A percentile compares a stretch with the other conserved stretches of the same genome.
Evolutionary conservation across 106 monocot species (phyloP).

Genomic region (Triglochin maritima): DNA sequence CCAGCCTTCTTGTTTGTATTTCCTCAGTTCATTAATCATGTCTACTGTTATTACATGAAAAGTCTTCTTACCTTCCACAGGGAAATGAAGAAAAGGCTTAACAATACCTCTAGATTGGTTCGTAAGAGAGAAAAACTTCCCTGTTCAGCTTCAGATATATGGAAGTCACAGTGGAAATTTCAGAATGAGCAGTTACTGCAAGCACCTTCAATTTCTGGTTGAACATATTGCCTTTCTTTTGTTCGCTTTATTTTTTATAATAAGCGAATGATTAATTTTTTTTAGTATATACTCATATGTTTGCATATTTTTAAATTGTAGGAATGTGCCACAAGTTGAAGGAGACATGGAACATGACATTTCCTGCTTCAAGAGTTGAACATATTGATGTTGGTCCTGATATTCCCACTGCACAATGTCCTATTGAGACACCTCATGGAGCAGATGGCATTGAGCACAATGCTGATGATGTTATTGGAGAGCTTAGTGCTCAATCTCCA

Average conservation of each 20-base stretch:
- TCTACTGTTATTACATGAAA: background rate
- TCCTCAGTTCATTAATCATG: background rate
- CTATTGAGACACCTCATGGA: background rate
- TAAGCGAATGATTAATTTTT: background rate
- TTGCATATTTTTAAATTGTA: slow-evolving; percentile 7
- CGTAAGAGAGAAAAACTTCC: slow-evolving; percentile 56
- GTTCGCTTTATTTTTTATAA: background rate
- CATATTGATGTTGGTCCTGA: background rate
- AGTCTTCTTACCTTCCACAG: slow-evolving; percentile 10
- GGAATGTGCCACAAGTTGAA: slow-evolving; percentile 36
- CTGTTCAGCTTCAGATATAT: slow-evolving; percentile 22
- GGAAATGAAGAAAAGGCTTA: slow-evolving; percentile 42
- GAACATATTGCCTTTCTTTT: background rate
- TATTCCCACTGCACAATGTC: background rate
- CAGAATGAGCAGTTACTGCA: slow-evolving; percentile 33
- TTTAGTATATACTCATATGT: background rate
- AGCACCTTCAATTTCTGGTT: slow-evolving; percentile 49
- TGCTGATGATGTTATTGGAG: background rate
- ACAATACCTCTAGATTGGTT: slow-evolving; percentile 26
- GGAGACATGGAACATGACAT: slow-evolving; percentile 21
- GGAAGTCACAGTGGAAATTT: slow-evolving; percentile 23
- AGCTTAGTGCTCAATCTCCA: background rate
- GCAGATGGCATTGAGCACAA: background rate
- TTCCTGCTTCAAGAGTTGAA: slow-evolving; percentile 13
- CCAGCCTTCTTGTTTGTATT: background rate